These are phyloP conservation scores for Ceratobasidium sp. DNA, from an alignment of 1,284 basidiomycete genomes.

Conservation along the genomic window DNA sequence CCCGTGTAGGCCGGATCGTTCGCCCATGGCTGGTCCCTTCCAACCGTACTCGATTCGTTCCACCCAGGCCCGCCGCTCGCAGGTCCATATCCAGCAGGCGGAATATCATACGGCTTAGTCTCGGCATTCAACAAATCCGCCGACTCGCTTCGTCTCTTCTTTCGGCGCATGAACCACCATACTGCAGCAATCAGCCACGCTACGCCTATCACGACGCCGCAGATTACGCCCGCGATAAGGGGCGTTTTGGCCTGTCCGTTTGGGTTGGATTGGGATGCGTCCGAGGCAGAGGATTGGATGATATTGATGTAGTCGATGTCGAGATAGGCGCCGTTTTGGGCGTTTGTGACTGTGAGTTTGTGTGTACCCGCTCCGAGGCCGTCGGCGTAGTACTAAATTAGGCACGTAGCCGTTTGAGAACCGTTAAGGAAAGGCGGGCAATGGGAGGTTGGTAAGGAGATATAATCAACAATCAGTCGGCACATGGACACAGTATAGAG, in stretches of 20 bases:
- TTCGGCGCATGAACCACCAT: constrained; percentile 16
- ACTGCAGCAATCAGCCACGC: constrained; percentile 26
- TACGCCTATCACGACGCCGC: constrained; percentile 21
- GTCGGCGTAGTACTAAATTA: constrained; percentile 41
- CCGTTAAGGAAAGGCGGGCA: neutral
- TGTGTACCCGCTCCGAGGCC: constrained; percentile 35
- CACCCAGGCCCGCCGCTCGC: constrained; percentile 26
- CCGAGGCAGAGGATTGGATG: neutral
- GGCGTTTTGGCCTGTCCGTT: constrained; percentile 16
- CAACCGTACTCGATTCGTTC: neutral
- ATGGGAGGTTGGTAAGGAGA: no score
- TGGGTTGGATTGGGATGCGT: constrained; percentile 12
- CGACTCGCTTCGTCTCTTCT: neutral
- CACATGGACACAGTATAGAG: neutral
- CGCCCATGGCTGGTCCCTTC: constrained; percentile 24
- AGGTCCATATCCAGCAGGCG: constrained; percentile 33
- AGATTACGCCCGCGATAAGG: constrained; percentile 14
- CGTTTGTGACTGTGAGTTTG: constrained; percentile 38
- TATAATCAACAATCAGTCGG: no score
- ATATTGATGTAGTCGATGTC: constrained; percentile 41
- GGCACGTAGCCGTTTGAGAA: neutral
- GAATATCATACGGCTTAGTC: constrained; percentile 20
- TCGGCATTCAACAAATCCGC: constrained; percentile 27
- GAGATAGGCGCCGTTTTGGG: constrained; percentile 12
- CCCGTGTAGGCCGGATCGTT: constrained; percentile 36